A percentile compares a stretch with the other conserved stretches of the same genome.
Conservation (phyloP, 1,139 yeast species). For the Eremothecium sinecaudum region DNA sequence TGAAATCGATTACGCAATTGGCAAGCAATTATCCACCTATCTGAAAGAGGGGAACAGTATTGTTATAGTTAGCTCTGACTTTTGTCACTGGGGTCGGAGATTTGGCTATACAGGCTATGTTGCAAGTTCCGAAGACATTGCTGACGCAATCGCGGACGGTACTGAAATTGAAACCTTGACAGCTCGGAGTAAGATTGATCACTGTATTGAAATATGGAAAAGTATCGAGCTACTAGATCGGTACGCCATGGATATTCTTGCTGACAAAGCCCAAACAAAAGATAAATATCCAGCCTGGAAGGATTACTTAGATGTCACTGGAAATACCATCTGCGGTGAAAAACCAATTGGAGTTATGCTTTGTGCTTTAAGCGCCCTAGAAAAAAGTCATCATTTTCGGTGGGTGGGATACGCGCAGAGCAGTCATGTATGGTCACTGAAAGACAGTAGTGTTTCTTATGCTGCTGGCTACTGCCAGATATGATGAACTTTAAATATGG, state of each 20-base stretch:
- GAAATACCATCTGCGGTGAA: conserved; percentile 91
- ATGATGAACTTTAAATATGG: too few relatives aligned
- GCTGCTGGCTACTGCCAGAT: conserved; percentile 56
- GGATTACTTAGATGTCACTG: conserved; percentile 55
- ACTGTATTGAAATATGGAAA: conserved; percentile 45
- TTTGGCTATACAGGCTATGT: conserved; percentile 62
- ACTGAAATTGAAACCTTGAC: conserved; percentile 24
- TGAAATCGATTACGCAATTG: conserved; percentile 38
- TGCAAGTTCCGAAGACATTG: conserved; percentile 20
- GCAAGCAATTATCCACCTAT: conserved; percentile 44
- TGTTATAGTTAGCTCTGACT: conserved; percentile 79
- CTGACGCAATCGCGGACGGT: conserved; percentile 19
- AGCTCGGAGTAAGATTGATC: conserved; percentile 18
- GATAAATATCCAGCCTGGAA: conserved; percentile 46
- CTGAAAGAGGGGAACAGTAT: conserved; percentile 43
- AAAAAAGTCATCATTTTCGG: conserved; percentile 33
- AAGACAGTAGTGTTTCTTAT: conserved; percentile 81
- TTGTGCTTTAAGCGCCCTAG: conserved; percentile 38
- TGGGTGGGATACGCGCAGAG: conserved; percentile 88
- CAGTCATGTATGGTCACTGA: conserved; percentile 38
- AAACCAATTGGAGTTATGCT: conserved; percentile 66
- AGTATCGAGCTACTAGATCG: conserved; percentile 67
- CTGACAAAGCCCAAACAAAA: conserved; percentile 36
- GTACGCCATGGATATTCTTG: conserved; percentile 57
- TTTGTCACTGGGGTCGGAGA: conserved; percentile 91